Evolutionary conservation across 345 rosid species (phyloP).

Genomic region (Eucalyptus brandiana): DNA sequence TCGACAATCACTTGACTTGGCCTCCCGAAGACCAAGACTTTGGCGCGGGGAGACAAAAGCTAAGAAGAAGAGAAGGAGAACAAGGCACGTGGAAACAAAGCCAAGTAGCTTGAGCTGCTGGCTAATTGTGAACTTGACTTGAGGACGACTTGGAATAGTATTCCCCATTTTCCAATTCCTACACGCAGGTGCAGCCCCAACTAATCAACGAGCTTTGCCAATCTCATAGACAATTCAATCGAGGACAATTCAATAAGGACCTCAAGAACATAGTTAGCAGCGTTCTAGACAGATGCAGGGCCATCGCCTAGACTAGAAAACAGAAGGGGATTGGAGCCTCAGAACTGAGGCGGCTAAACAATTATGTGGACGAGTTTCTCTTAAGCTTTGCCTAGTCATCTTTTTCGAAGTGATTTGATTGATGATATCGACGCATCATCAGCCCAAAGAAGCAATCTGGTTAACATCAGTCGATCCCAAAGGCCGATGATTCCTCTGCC

Average conservation of each 20-base stretch:
- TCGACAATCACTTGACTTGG: too few species aligned
- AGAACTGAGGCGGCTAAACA: not conserved
- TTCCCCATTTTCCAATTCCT: not conserved
- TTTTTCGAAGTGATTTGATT: not conserved
- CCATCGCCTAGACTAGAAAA: not conserved
- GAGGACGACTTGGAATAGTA: not conserved
- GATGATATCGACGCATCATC: not conserved
- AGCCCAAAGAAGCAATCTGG: not conserved
- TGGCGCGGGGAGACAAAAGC: too few species aligned
- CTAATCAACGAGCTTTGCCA: not conserved
- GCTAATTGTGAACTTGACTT: not conserved
- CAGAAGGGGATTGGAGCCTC: not conserved
- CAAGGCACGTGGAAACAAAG: not conserved
- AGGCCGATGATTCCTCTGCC: too few species aligned
- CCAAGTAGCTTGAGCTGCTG: not conserved
- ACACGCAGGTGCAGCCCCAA: not conserved
- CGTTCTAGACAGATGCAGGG: not conserved
- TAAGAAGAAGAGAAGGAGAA: not conserved
- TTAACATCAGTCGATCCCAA: not conserved
- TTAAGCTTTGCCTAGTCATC: not conserved
- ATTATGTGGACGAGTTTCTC: not conserved
- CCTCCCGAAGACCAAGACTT: too few species aligned
- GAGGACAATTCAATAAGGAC: not conserved
- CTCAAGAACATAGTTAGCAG: not conserved
- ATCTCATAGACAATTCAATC: not conserved